phyloP scores from a whole-genome alignment of 2,329 filamentous ascomycete genomes.

The Alternaria longipes region DNA sequence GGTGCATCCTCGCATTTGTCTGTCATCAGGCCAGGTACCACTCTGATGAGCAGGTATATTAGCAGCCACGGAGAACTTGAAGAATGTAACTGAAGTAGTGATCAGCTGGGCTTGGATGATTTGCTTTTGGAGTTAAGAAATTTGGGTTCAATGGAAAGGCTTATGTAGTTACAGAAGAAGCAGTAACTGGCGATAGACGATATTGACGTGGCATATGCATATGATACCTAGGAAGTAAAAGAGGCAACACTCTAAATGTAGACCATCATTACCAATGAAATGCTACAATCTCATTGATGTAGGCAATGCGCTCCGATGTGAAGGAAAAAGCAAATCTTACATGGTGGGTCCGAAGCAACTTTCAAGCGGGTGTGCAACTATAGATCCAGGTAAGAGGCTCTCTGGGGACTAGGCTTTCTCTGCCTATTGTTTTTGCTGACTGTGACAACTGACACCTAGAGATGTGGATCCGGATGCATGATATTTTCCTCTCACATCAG shows the following conservation, averaged over 20 bases:
- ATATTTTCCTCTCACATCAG: no score
- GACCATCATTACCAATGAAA: background rate
- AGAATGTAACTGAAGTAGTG: background rate
- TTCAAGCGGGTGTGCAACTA: background rate
- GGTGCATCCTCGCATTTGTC: background rate
- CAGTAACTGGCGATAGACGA: conserved; percentile 3
- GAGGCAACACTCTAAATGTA: background rate
- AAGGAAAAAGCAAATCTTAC: background rate
- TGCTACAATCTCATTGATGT: background rate
- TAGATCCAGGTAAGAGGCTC: no score
- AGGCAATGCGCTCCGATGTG: background rate
- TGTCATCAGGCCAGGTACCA: background rate
- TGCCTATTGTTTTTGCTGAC: no score
- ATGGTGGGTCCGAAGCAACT: background rate
- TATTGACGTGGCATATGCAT: conserved; percentile 15
- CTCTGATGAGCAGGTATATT: background rate
- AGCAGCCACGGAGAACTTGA: background rate
- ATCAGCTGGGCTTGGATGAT: background rate
- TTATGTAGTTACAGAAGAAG: conserved; percentile 11
- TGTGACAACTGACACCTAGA: no score
- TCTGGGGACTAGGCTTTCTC: no score
- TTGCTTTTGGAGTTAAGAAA: background rate
- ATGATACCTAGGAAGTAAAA: conserved; percentile 18
- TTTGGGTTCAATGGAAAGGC: background rate
- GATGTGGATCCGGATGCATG: no score